Base-by-base conservation (phyloP, 108 stramenopile genomes). In the Heterococcus sp. region DNA sequence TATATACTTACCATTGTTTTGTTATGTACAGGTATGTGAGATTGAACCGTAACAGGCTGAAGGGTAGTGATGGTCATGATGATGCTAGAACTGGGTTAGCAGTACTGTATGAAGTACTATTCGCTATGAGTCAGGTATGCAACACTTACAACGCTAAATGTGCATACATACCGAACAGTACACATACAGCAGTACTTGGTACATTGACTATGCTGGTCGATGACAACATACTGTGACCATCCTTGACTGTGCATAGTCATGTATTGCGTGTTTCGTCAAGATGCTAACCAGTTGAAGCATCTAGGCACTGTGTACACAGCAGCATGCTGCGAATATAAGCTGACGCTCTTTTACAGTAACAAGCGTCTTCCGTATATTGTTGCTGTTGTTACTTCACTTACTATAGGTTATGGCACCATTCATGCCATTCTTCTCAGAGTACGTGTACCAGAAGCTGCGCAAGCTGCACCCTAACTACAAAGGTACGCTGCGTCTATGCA, bases 341-440 rank as follows among this genome's bases (percentile, higher is more conserved):
- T n/a, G n/a, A n/a, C n/a, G n/a, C n/a, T n/a, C n/a, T n/a, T n/a
- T n/a, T n/a, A n/a, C n/a, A 58, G 46, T 14, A 58, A 21, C 21
- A 58, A 58, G 8, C 46, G 21, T 58, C 46, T 21, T 58, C 21
- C 46, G 21, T 58, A 14, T 58, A 21, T 58, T 8, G 21, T 21
- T 58, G 46, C 21, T 58, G 46, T 21, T 58, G 46, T 21, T 58
- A 21, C 46, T 58, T 8, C 21, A 58, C 46, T 14, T 58, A 8
- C 46, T 58, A 21, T 21, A 93, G 66, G 86, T 97, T 39, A 97
- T 99, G 97, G 96, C 93, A 1, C 99, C 99, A 3, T 96, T 99
- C 89, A 97, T 97, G 32, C 99, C 99, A 1, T 99, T 98, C 90
- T 95, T 99, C 76, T 87, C 97, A 14, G 99, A 99, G 86, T 97